Conservation (phyloP, 140 eudicot genomes). For the Ambrosia hybrid region DNA sequence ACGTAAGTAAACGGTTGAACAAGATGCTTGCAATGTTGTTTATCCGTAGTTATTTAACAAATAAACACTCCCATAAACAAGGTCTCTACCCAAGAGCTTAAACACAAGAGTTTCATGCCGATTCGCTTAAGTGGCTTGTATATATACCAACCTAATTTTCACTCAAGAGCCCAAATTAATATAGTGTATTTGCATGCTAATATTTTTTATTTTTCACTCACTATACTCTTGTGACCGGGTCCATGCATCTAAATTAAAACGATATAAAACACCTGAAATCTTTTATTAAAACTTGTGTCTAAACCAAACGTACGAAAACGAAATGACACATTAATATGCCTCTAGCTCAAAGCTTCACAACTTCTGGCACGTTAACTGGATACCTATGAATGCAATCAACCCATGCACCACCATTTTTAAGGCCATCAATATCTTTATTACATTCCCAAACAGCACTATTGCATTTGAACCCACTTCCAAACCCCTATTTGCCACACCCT, state of each 20-base stretch:
- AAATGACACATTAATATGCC: background rate
- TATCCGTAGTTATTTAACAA: too few relatives aligned
- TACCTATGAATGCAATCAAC: conserved; percentile 46
- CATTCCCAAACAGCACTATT: conserved; percentile 54
- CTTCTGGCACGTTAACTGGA: conserved; percentile 26
- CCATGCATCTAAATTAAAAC: background rate
- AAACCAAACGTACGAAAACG: conserved; percentile 1
- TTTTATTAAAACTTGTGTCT: background rate
- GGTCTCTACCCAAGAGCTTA: too few relatives aligned
- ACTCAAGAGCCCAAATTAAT: too few relatives aligned
- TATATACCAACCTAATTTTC: too few relatives aligned
- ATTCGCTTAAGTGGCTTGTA: too few relatives aligned
- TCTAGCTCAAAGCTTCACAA: conserved; percentile 18
- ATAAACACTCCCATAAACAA: too few relatives aligned
- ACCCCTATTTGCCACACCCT: conserved; percentile 53
- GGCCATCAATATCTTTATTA: conserved; percentile 30
- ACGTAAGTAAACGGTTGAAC: too few relatives aligned
- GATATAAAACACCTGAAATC: background rate
- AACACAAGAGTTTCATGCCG: too few relatives aligned
- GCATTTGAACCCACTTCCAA: conserved; percentile 56
- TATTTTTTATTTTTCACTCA: background rate
- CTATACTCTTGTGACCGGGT: background rate
- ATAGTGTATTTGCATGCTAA: background rate
- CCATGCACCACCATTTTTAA: conserved; percentile 32
- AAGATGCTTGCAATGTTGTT: too few relatives aligned